A percentile compares a stretch with the other conserved stretches of the same genome.
phyloP scores from a whole-genome alignment of 495 filamentous ascomycete species.

The Penicillium malachiteum region DNA sequence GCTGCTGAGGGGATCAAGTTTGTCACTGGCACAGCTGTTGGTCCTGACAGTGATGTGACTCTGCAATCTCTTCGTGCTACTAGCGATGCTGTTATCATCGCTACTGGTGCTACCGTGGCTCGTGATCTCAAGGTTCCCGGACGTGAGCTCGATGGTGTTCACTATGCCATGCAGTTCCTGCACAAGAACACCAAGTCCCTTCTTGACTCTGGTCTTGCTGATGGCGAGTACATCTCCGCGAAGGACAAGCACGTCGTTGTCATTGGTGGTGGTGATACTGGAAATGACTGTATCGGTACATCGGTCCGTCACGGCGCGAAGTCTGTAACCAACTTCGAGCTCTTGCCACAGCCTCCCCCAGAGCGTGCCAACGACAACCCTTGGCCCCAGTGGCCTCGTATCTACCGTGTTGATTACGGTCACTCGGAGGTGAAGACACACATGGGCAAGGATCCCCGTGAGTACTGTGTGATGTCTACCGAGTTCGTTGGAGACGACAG shows the following conservation, averaged over 20 bases:
- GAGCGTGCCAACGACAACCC: conserved; percentile 97
- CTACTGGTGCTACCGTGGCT: conserved; percentile 96
- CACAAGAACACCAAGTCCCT: conserved; percentile 98
- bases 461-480: conserved; percentile 98
- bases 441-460: conserved; percentile 94
- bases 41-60: conserved; percentile 68
- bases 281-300: conserved; percentile 99
- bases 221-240: conserved; percentile 91
- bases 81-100: conserved; percentile 88
- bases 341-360: conserved; percentile 90
- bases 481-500: conserved; percentile 93
- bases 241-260: conserved; percentile 97
- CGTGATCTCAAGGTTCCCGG: conserved; percentile 92
- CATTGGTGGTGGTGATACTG: conserved; percentile 97
- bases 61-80: conserved; percentile 72
- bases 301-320: conserved; percentile 97
- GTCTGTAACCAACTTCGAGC: conserved; percentile 95
- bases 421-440: conserved; percentile 97
- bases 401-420: conserved; percentile 98
- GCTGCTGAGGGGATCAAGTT: conserved; percentile 86
- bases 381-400: conserved; percentile 98
- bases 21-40: conserved; percentile 72
- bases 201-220: conserved; percentile 84
- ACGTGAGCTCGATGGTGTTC: conserved; percentile 88
- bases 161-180: conserved; percentile 98